phyloP scores from a whole-genome alignment of 176 grass and related monocot genomes.

The Carex kokanica region DNA sequence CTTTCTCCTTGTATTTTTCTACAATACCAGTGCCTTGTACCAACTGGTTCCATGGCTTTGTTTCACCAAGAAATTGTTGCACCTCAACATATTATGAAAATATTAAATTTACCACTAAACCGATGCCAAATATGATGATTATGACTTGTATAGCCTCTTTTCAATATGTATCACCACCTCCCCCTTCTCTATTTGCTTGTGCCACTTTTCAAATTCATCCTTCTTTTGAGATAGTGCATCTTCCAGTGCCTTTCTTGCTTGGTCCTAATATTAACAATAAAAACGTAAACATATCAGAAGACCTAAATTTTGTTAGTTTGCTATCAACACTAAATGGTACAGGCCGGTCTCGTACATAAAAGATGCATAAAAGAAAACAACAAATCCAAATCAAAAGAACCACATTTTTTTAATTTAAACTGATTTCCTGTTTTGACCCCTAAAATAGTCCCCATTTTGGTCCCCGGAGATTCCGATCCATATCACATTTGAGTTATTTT shows the following conservation, averaged over 20 bases:
- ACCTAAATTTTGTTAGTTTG: neutral
- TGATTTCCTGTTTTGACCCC: neutral
- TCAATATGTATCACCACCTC: too few species aligned
- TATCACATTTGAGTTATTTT: neutral
- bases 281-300: neutral
- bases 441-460: neutral
- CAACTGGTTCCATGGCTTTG: too few species aligned
- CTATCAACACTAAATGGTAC: neutral
- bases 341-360: neutral
- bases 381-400: neutral
- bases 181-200: constrained; percentile 34
- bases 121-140: neutral
- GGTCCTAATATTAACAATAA: constrained; percentile 20
- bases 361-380: neutral
- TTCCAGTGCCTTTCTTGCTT: constrained; percentile 51
- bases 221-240: constrained; percentile 40
- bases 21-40: too few species aligned
- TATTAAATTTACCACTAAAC: neutral
- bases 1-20: too few species aligned
- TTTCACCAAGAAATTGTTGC: neutral
- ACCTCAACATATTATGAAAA: neutral
- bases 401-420: neutral
- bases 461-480: neutral
- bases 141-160: constrained; percentile 52
- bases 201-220: constrained; percentile 40